Conservation (phyloP, 805 yeast species). For the Hagleromyces aurorensis region DNA sequence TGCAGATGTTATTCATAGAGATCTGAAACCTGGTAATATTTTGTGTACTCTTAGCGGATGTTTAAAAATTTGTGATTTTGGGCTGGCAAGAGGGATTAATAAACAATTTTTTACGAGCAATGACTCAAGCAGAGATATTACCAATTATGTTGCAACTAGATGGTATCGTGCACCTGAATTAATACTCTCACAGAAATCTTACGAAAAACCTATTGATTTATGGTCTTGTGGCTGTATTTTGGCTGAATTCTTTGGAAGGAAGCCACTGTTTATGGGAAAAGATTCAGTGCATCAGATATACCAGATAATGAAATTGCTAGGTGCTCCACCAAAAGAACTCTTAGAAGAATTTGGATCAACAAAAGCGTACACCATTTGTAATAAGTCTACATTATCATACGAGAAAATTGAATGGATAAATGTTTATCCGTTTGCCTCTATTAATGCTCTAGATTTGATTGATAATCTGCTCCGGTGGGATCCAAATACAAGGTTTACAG, state of each 20-base stretch:
- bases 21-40: constrained; percentile 86
- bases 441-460: constrained; percentile 45
- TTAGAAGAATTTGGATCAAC: constrained; percentile 39
- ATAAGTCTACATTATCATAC: constrained; percentile 38
- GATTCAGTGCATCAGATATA: constrained; percentile 63
- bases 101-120: constrained; percentile 21
- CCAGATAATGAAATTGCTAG: constrained; percentile 61
- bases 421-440: constrained; percentile 56
- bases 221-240: constrained; percentile 94
- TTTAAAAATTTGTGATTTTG: constrained; percentile 88
- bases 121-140: constrained; percentile 37
- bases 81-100: constrained; percentile 73
- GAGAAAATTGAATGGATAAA: constrained; percentile 40
- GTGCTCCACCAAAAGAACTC: constrained; percentile 52
- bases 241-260: constrained; percentile 75
- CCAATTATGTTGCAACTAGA: constrained; percentile 86
- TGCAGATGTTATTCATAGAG: constrained; percentile 88
- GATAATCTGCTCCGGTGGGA: constrained; percentile 58
- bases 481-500: constrained; percentile 44
- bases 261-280: constrained; percentile 72
- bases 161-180: constrained; percentile 96
- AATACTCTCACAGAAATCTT: constrained; percentile 49
- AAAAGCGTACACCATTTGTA: constrained; percentile 40
- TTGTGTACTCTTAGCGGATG: constrained; percentile 66
- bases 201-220: constrained; percentile 69